Base-by-base conservation (phyloP, 169 alveolate species). In the Plasmodium fragile region DNA sequence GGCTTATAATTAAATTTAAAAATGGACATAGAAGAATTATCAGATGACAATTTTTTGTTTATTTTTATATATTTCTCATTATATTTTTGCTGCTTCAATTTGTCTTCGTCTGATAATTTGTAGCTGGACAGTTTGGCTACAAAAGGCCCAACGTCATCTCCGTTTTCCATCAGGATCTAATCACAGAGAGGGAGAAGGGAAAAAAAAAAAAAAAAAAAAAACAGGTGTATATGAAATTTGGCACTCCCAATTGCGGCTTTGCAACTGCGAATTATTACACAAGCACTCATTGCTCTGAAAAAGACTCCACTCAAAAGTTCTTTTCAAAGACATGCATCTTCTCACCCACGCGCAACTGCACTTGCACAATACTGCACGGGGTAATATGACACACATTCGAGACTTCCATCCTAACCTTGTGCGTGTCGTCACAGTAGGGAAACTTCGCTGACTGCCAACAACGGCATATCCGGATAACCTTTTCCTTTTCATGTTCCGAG, bases 381-480 rank as follows among this genome's bases (percentile, higher is more conserved):
- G 22, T 11, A 49, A 49, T 49, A 13, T 65, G 41, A 8, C 55
- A 73, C 34, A n/a, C 28, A 34, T 83, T 25, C 55, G 36, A n/a
- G 3, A 10, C 22, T 28, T 25, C 72, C 28, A n/a, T 70, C 55
- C 32, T 71, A 70, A 96, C 98, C 95, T 96, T 97, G 77, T 97
- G 98, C 16, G 98, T 95, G 94, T 95, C 98, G 79, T 97, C 98
- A 69, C 98, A 97, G 94, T 95, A 96, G 25, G 98, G 98, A 70
- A 96, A 97, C 91, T 95, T 96, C 59, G 92, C 92, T 28, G 97
- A 95, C 82, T 97, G 98, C 98, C 98, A 97, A 82, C 98, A 97
- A n/a, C 98, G 96, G 82, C 98, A 97, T 71, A 97, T 77, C 39
- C 96, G 92, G n/a, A 96, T 89, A 41, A 59, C 52, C 59, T 92